Base-by-base conservation (phyloP, 805 yeast species). In the Yamadazyma endophytica region DNA sequence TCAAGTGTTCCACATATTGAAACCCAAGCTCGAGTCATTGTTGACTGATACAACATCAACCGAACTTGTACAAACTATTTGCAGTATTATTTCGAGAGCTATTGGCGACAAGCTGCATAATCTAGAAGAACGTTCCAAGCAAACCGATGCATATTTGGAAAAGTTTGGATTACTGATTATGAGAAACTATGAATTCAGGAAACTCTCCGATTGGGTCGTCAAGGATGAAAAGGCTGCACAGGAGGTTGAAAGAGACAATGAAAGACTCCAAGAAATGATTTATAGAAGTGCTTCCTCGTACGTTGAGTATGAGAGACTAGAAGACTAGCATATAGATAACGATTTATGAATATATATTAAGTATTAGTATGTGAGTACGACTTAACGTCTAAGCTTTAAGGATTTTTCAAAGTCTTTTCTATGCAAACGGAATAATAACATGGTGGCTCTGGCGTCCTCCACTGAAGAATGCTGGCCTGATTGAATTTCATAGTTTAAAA, bases 391-490 rank as follows among this genome's bases (percentile, higher is more conserved):
- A 9, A 8, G 11, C 21, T 11, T 20, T 25, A 24, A 13, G 17
- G 33, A 34, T 22, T 57, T 59, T 42, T 80, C 92, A 47, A 84
- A 79, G 32, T 75, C 85, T 32, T 61, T 64, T 49, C 75, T 79
- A 40, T 75, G 71, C 31, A 72, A 49, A 38, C 83, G 70, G 49
- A 77, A 88, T n/a, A 88, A 56, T 37, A 79, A 53, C 95, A 88
- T 89, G 0, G 96, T 79, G 1, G 89, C 89, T 47, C 75, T 75
- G 0, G 96, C 95, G 61, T 88, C 97, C 50, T 86, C 95, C 1
- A 88, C 85, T 0, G 96, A 85, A 3, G 92, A 82, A 60, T 89
- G 96, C 39, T 77, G 70, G 1, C 80, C 86, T 0, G 60, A 61
- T 54, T 88, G 96, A 36, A 88, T 84, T 7, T 75, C 78, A 2